phyloP scores from a whole-genome alignment of 2,329 filamentous ascomycete genomes.

The Fusarium temperatum region DNA sequence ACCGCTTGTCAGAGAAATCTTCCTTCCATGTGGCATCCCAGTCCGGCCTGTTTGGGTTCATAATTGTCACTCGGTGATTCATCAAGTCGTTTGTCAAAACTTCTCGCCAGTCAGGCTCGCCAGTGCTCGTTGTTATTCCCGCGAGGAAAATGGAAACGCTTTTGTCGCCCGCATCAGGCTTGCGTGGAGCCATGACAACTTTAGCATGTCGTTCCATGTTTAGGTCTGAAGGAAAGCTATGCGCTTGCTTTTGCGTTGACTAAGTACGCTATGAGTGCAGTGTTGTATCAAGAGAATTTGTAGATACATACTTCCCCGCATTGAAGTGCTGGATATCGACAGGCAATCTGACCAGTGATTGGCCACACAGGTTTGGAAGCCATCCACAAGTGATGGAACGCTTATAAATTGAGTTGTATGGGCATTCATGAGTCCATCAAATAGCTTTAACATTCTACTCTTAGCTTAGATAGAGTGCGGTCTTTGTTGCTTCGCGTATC shows the following conservation, averaged over 20 bases:
- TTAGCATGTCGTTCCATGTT: background rate
- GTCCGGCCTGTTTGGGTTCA: conserved; percentile 64
- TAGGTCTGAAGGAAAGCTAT: too few relatives aligned
- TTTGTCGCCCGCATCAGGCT: background rate
- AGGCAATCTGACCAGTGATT: background rate
- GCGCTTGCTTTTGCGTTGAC: background rate
- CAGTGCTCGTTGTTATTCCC: conserved; percentile 60
- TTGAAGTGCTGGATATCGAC: background rate
- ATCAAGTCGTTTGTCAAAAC: conserved; percentile 53
- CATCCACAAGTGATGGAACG: background rate
- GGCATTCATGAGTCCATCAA: too few relatives aligned
- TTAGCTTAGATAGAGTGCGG: too few relatives aligned
- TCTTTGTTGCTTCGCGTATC: too few relatives aligned
- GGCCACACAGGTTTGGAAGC: background rate
- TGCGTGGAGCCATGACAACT: conserved; percentile 10
- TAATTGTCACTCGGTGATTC: conserved; percentile 60
- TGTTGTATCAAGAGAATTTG: background rate
- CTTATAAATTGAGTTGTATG: background rate
- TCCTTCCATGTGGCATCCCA: conserved; percentile 66
- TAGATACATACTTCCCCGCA: background rate
- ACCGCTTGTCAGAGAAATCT: conserved; percentile 56
- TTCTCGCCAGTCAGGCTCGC: conserved; percentile 61
- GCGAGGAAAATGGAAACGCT: conserved; percentile 62
- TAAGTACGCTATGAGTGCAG: background rate
- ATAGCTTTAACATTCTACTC: too few relatives aligned